phyloP scores from a whole-genome alignment of 202 grass and related monocot genomes.

The Musa balbisiana region DNA sequence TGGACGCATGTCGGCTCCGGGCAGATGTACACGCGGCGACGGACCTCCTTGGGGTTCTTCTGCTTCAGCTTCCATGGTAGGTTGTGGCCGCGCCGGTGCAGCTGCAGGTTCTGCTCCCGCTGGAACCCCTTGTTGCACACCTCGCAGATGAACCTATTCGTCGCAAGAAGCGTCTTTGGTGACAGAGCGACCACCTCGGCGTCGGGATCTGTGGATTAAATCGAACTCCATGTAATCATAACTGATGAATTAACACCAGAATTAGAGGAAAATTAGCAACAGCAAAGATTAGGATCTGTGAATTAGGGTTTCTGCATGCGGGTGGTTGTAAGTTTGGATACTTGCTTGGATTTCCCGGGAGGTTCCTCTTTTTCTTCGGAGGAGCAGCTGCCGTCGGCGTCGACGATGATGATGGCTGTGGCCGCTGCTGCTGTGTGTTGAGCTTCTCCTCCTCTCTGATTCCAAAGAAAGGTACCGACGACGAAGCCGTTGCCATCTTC shows the following conservation, averaged over 20 bases:
- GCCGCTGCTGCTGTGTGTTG: background rate
- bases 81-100: constrained; percentile 96
- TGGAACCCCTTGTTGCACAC: constrained; percentile 98
- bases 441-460: constrained; percentile 14
- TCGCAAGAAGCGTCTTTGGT: constrained; percentile 69
- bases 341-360: constrained; percentile 22
- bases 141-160: constrained; percentile 98
- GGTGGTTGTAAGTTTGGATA: background rate
- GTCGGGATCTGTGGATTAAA: constrained; percentile 51
- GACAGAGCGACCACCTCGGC: constrained; percentile 94
- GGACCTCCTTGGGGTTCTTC: constrained; percentile 83
- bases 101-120: constrained; percentile 97
- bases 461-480: constrained; percentile 11
- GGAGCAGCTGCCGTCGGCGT: background rate
- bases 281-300: background rate
- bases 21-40: constrained; percentile 86
- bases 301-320: background rate
- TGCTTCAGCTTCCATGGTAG: constrained; percentile 98
- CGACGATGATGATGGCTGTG: too few relatives aligned
- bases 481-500: background rate
- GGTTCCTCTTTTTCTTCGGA: constrained; percentile 16
- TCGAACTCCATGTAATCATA: too few relatives aligned
- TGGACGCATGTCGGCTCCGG: constrained; percentile 94
- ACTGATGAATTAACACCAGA: too few relatives aligned
- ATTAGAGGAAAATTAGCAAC: too few relatives aligned